Evolutionary conservation across 2,329 filamentous ascomycete species (phyloP), one percentile per base, ranked within the genome.

Genomic region (Simplicillium sp.): DNA sequence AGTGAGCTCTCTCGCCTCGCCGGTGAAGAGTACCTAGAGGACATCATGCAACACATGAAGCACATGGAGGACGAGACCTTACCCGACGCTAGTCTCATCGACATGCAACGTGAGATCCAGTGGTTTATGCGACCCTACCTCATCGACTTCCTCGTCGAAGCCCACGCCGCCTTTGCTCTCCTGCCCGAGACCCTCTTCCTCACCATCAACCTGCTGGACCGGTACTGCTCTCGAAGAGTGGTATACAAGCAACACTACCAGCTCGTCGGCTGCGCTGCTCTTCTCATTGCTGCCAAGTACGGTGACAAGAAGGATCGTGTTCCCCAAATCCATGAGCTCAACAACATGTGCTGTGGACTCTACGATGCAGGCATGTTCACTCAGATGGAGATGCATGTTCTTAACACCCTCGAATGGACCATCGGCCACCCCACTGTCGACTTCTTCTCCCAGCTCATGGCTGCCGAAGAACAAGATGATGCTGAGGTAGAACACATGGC

Each of bases 331-430:
- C 82, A 87, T 59, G 92, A 98, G 62, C 73, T 98, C 49, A 95
- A 95, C 75, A 94, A 90, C 51, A 97, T 98, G 92, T 98, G 92
- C 75, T 97, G 92, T 67, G 89, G 86, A 31, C 76, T 97, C 32
- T 98, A 98, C 66, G 92, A 98, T 55, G 88, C 95, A 38, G 90
- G 95, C 67, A 98, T 98, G 92, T 98, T 98, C 68, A 90, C 89
- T 11, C 92, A 98, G 65, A 98, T 98, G 92, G 92, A 98, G 69
- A 97, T 94, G 89, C 92, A 98, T 62, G 90, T 98, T 31, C 76
- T 98, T 53, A 94, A 96, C 67, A 98, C 92, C 2, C 77, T 98
- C 44, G 87, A 94, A 60, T 98, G 92, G 92, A 80, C 83, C 50
- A 85, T 98, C 51, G 92, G 92, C 41, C 90, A 97, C 66, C 89